Evolutionary conservation across 306 rosid species (phyloP).

Genomic region (Rosa chinensis): DNA sequence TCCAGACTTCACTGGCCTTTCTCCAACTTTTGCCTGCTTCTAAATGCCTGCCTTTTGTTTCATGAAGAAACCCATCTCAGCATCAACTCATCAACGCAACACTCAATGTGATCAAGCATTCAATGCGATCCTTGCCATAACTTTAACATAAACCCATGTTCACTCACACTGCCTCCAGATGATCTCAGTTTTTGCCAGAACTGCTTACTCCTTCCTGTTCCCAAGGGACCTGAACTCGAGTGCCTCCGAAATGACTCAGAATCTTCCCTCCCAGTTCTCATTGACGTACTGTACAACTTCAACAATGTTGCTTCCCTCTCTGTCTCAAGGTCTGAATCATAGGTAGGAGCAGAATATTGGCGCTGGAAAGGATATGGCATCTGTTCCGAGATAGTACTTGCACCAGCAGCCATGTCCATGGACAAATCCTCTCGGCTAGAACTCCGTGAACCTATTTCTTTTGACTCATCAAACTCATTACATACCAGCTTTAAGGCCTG

Average conservation of each 20-base stretch:
- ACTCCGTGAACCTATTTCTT: slow-evolving; percentile 47
- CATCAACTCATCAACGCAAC: not conserved
- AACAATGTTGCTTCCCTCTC: slow-evolving; percentile 56
- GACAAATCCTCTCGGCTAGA: slow-evolving; percentile 52
- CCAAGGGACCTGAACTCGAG: slow-evolving; percentile 65
- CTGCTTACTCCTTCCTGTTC: slow-evolving; percentile 50
- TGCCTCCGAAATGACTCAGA: slow-evolving; percentile 59
- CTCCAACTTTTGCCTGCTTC: not conserved
- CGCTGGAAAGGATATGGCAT: slow-evolving; percentile 45
- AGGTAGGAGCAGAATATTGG: slow-evolving; percentile 47
- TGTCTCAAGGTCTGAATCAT: slow-evolving; percentile 38
- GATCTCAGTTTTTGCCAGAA: slow-evolving; percentile 69
- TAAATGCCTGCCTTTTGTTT: slow-evolving; percentile 13
- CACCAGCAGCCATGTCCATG: slow-evolving; percentile 36
- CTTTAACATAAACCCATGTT: slow-evolving; percentile 50
- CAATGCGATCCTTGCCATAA: slow-evolving; percentile 42
- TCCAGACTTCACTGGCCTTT: not conserved
- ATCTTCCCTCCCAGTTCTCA: slow-evolving; percentile 35
- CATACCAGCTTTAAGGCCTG: slow-evolving; percentile 86
- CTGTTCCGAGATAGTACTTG: slow-evolving; percentile 45
- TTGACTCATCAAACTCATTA: slow-evolving; percentile 60
- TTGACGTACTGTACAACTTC: slow-evolving; percentile 50
- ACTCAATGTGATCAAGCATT: slow-evolving; percentile 12
- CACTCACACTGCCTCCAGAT: slow-evolving; percentile 74
- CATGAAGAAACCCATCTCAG: not conserved